These are phyloP conservation scores for Talaromyces verruculosus DNA, from an alignment of 2,329 filamentous ascomycete species.

Conservation along the genomic window DNA sequence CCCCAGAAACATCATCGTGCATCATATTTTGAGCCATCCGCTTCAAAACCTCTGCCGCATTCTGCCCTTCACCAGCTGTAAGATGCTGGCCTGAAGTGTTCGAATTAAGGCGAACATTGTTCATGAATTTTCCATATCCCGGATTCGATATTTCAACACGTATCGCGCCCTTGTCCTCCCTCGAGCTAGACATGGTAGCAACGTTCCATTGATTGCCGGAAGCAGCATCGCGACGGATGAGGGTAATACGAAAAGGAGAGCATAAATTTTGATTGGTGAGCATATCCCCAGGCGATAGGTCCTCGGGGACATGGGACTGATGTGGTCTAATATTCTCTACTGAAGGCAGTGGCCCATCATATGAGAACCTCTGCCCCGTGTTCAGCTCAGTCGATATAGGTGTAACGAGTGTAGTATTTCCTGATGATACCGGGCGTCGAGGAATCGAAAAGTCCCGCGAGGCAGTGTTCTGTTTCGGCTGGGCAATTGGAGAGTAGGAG, in stretches of 20 bases:
- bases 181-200: slow-evolving; percentile 57
- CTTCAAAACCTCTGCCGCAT: slow-evolving; percentile 16
- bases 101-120: slow-evolving; percentile 38
- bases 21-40: slow-evolving; percentile 9
- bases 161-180: slow-evolving; percentile 36
- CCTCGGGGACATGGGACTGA: not conserved
- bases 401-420: not conserved
- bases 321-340: not conserved
- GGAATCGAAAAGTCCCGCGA: slow-evolving; percentile 14
- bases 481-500: not conserved
- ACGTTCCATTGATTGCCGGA: slow-evolving; percentile 74
- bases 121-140: slow-evolving; percentile 60
- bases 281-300: slow-evolving; percentile 22
- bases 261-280: slow-evolving; percentile 3
- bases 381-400: not conserved
- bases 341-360: not conserved
- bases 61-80: not conserved
- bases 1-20: not conserved
- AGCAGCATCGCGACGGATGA: slow-evolving; percentile 72
- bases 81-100: slow-evolving; percentile 32
- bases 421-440: slow-evolving; percentile 26
- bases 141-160: slow-evolving; percentile 60
- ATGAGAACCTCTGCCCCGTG: not conserved
- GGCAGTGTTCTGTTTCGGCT: not conserved
- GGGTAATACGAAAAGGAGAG: slow-evolving; percentile 48